Evolutionary conservation across 345 rosid genomes (phyloP), one percentile per base, ranked within the genome.

Genomic region (Euphorbia peplus): DNA sequence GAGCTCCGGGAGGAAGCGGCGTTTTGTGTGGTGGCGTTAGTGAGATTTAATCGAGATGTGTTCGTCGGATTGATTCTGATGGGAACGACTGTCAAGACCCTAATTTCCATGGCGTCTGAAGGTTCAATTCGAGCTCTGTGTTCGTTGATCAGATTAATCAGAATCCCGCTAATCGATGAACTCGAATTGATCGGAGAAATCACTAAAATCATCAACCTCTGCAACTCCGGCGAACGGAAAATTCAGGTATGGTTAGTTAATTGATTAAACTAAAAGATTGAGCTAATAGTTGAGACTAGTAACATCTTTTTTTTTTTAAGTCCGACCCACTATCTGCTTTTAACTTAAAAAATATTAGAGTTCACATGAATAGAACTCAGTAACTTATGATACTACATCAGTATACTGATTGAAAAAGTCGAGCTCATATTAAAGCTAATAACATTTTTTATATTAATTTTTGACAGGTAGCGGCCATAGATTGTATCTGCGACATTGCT

Each of bases 21-120:
- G 3, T 47, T 58, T 11, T 80, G 74, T 7, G 60, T 87, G 9
- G 80, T 76, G 25, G 76, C 75, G 28, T 70, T 87, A 42, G 83
- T 83, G 35, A 51, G 64, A 51, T 87, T 87, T 72, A 87, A 87
- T 39, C 75, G 80, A 55, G 79, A 87, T 55, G 88, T 87, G 44
- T 87, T 83, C 52, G 89, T 85, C 25, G 87, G 89, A 14, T 42
- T 87, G 64, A 86, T 87, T 69, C 60, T 87, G 30, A 85, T 85
- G 92, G 87, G 89, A 32, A 74, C 75, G 29, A 80, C 74, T 1
- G 56, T 82, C 48, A 70, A 73, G 9, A 81, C 85, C 11, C 55
- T 85, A 41, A 71, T 83, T 28, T 77, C 87, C 8, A 77, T 80
- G 70, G 75, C 78, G 22, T 76, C 86, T 12, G 56, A 53, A 53